Conservation (phyloP, 805 yeast genomes). For the Myxozyma neotropica region DNA sequence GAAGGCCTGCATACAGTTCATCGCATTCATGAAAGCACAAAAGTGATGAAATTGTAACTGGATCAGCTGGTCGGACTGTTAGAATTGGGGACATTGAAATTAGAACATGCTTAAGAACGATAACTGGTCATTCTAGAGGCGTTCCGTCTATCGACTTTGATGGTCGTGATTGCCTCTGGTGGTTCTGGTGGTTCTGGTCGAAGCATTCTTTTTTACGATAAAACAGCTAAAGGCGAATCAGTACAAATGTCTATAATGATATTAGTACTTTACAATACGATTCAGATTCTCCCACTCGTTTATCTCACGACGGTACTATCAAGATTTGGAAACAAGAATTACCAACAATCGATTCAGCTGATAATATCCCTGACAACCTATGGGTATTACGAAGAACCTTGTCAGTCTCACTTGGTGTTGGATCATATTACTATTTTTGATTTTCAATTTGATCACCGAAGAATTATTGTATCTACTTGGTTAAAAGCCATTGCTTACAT, state of each 20-base stretch:
- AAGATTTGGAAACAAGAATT: constrained; percentile 7
- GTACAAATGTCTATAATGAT: constrained; percentile 2
- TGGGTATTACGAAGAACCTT: neutral
- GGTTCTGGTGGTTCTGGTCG: constrained; percentile 9
- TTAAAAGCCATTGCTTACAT: constrained; percentile 7
- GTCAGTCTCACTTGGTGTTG: neutral
- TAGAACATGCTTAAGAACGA: neutral
- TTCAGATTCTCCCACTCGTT: neutral
- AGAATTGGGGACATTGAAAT: constrained; percentile 11
- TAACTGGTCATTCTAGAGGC: constrained; percentile 19
- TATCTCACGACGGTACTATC: constrained; percentile 23
- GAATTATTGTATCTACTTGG: constrained; percentile 13
- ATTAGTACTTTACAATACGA: constrained; percentile 14
- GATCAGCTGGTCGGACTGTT: constrained; percentile 17
- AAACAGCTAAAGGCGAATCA: constrained; percentile 1
- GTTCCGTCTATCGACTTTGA: constrained; percentile 17
- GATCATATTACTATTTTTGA: constrained; percentile 3
- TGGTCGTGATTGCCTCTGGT: constrained; percentile 12
- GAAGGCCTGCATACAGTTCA: neutral
- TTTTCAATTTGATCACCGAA: constrained; percentile 15
- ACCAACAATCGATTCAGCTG: neutral
- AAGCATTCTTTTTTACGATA: too few species aligned
- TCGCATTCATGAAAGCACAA: constrained; percentile 4
- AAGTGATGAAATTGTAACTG: constrained; percentile 7
- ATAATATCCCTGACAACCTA: neutral